Conservation (phyloP, 2,329 filamentous ascomycete genomes). For the Myriosclerotinia curreyana region DNA sequence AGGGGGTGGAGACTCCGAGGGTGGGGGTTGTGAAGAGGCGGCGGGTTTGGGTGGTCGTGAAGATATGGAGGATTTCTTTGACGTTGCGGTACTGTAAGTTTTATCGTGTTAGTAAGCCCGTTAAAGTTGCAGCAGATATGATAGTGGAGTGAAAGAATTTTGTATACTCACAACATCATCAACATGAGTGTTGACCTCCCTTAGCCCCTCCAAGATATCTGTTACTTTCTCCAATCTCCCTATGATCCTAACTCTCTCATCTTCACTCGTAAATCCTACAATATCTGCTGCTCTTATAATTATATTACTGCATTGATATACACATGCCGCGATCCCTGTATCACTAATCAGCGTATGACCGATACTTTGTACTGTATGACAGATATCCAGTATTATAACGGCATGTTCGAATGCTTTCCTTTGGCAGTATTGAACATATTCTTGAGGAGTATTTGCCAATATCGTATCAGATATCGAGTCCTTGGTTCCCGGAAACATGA, state of each 20-base stretch:
- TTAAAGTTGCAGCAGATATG: too few species aligned
- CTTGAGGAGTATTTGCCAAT: neutral
- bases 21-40: neutral
- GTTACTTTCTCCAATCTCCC: slow-evolving; percentile 5
- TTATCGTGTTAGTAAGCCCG: neutral
- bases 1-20: neutral
- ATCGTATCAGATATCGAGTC: slow-evolving; percentile 17
- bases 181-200: slow-evolving; percentile 17
- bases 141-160: neutral
- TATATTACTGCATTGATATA: slow-evolving; percentile 19
- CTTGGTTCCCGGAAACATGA: slow-evolving; percentile 20
- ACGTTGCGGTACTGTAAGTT: slow-evolving; percentile 8
- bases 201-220: slow-evolving; percentile 14
- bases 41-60: neutral
- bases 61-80: slow-evolving; percentile 13
- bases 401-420: slow-evolving; percentile 19
- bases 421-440: slow-evolving; percentile 18
- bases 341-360: slow-evolving; percentile 19
- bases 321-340: slow-evolving; percentile 15
- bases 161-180: slow-evolving; percentile 16
- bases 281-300: slow-evolving; percentile 15
- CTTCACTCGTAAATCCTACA: slow-evolving; percentile 8
- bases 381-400: slow-evolving; percentile 13
- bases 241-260: slow-evolving; percentile 10
- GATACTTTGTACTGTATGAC: slow-evolving; percentile 19